A percentile compares a stretch with the other conserved stretches of the same genome.
Conservation (phyloP, 176 grass and related monocot species). For the Musa troglodytarum region DNA sequence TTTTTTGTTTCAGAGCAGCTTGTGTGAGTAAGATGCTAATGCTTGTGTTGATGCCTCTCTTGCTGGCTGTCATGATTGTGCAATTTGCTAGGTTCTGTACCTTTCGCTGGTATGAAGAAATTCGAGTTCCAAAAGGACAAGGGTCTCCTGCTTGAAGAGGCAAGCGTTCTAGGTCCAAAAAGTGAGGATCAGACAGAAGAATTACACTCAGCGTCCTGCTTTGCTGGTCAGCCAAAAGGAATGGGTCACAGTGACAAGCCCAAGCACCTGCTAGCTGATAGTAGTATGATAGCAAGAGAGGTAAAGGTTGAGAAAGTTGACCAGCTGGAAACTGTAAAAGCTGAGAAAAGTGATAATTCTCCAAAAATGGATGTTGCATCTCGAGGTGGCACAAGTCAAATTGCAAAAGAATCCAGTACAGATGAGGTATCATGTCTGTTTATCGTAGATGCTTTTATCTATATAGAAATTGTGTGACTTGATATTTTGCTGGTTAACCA, state of each 20-base stretch:
- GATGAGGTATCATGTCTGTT: slow-evolving; percentile 36
- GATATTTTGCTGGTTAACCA: neutral
- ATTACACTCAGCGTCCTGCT: slow-evolving; percentile 13
- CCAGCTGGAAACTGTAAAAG: slow-evolving; percentile 19
- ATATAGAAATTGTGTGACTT: neutral
- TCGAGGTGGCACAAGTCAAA: slow-evolving; percentile 20
- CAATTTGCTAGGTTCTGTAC: slow-evolving; percentile 27
- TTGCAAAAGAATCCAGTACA: slow-evolving; percentile 21
- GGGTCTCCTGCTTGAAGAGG: slow-evolving; percentile 22
- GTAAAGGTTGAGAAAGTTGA: slow-evolving; percentile 34
- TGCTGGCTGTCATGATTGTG: slow-evolving; percentile 24
- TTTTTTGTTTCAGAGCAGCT: neutral
- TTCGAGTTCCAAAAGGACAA: slow-evolving; percentile 11
- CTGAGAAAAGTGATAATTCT: slow-evolving; percentile 28
- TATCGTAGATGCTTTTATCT: neutral
- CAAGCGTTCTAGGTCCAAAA: slow-evolving; percentile 13
- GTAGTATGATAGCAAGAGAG: slow-evolving; percentile 12
- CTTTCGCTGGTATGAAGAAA: slow-evolving; percentile 18
- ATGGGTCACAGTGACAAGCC: neutral
- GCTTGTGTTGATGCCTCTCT: slow-evolving; percentile 3
- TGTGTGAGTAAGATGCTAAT: neutral
- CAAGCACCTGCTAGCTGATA: neutral
- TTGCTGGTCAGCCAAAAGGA: neutral
- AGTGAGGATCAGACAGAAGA: slow-evolving; percentile 31
- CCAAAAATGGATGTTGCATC: slow-evolving; percentile 13